Percentiles rank a stretch among this genome's conserved stretches.
Evolutionary conservation across 306 rosid genomes (phyloP).

Genomic region (Medicago arabica): DNA sequence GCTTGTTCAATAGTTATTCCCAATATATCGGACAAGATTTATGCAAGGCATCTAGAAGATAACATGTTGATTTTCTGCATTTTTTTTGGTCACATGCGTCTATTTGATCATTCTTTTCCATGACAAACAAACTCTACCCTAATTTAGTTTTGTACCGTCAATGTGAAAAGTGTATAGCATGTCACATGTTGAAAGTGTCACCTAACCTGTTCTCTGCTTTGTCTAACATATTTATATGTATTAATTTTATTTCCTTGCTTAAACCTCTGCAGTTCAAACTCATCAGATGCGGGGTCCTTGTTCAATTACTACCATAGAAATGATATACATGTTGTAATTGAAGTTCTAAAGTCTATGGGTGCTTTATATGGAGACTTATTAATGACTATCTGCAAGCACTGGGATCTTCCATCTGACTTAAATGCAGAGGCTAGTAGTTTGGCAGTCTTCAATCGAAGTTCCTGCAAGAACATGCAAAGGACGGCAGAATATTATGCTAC

Average conservation of each 20-base stretch:
- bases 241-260: conserved; percentile 46
- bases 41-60: conserved; percentile 22
- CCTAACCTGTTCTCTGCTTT: conserved; percentile 27
- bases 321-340: conserved; percentile 72
- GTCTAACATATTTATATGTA: conserved; percentile 40
- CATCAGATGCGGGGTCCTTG: conserved; percentile 62
- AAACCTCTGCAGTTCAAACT: conserved; percentile 73
- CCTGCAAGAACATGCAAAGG: conserved; percentile 38
- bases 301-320: conserved; percentile 77
- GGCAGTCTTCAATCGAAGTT: conserved; percentile 42
- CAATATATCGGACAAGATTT: conserved; percentile 7
- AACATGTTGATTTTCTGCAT: conserved; percentile 25
- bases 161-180: conserved; percentile 16
- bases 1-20: conserved; percentile 9
- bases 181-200: neutral
- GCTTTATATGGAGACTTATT: conserved; percentile 61
- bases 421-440: conserved; percentile 47
- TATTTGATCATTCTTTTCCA: conserved; percentile 20
- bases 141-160: neutral
- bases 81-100: conserved; percentile 9
- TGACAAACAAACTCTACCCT: conserved; percentile 30
- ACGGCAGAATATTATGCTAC: conserved; percentile 44
- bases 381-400: conserved; percentile 70
- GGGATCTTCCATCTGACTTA: conserved; percentile 58
- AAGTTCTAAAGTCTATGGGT: conserved; percentile 69